Conservation (phyloP, 768 basidiomycete genomes). For the Pleurotus eryngii region DNA sequence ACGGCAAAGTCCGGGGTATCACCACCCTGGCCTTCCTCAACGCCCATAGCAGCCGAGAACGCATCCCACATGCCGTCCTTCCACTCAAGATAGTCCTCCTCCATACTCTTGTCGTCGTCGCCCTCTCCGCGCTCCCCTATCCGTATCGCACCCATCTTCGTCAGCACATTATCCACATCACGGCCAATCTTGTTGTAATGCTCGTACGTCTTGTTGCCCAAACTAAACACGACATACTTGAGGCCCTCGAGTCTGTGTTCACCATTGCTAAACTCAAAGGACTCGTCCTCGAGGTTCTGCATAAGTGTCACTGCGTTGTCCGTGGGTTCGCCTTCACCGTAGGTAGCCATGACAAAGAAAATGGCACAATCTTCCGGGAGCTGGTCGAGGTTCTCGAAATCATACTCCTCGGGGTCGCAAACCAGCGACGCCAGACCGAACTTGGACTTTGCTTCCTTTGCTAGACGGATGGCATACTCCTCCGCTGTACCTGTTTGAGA, state of each 20-base stretch:
- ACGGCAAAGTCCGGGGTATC: slow-evolving; percentile 94
- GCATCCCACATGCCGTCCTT: slow-evolving; percentile 97
- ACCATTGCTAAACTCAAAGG: slow-evolving; percentile 84
- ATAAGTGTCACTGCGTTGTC: slow-evolving; percentile 95
- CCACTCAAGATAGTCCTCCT: slow-evolving; percentile 99
- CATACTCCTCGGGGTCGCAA: slow-evolving; percentile 98
- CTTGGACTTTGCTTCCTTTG: slow-evolving; percentile 96
- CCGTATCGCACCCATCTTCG: slow-evolving; percentile 77
- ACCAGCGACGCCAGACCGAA: slow-evolving; percentile 95
- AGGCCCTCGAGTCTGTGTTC: slow-evolving; percentile 73
- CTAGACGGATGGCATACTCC: slow-evolving; percentile 95
- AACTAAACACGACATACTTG: slow-evolving; percentile 92
- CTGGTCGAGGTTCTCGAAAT: slow-evolving; percentile 93
- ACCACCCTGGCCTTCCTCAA: slow-evolving; percentile 95
- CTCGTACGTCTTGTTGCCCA: slow-evolving; percentile 93
- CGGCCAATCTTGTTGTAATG: slow-evolving; percentile 92
- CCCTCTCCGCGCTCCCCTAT: slow-evolving; percentile 93
- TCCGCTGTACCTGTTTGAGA: slow-evolving; percentile 99
- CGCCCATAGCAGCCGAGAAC: slow-evolving; percentile 76
- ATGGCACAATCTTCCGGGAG: slow-evolving; percentile 84
- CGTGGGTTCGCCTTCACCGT: slow-evolving; percentile 98
- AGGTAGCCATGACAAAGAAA: slow-evolving; percentile 97
- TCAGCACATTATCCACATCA: slow-evolving; percentile 68
- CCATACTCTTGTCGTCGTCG: slow-evolving; percentile 99
- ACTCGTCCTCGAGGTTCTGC: slow-evolving; percentile 86